Percentiles rank a stretch among this genome's conserved stretches.
These are phyloP conservation scores for Lojkania enalia DNA, from an alignment of 2,329 filamentous ascomycete species.

Conservation along the genomic window DNA sequence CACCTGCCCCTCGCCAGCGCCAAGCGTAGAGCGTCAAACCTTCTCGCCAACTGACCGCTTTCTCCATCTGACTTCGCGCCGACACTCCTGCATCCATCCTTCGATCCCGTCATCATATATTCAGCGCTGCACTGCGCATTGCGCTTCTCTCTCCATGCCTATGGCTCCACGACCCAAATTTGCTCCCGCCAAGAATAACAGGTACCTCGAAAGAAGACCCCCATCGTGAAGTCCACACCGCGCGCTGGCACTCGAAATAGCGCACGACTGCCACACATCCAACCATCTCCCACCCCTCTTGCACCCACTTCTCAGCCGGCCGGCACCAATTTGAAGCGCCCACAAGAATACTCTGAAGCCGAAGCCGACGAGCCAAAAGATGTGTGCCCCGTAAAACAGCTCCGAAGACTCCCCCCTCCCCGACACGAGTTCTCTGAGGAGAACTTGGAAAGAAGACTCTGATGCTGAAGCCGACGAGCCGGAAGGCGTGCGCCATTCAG, in stretches of 20 bases:
- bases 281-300: constrained; percentile 9
- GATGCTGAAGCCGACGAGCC: constrained; percentile 15
- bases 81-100: constrained; percentile 10
- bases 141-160: constrained; percentile 11
- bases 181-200: constrained; percentile 14
- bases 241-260: constrained; percentile 10
- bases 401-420: constrained; percentile 3
- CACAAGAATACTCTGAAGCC: constrained; percentile 11
- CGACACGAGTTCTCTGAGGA: constrained; percentile 7
- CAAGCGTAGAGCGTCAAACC: constrained; percentile 1
- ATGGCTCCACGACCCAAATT: constrained; percentile 13
- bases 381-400: constrained; percentile 10
- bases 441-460: constrained; percentile 13
- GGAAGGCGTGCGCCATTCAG: constrained; percentile 8
- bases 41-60: not conserved
- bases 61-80: constrained; percentile 8
- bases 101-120: constrained; percentile 13
- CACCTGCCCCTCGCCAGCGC: constrained; percentile 3
- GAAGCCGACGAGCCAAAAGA: constrained; percentile 11
- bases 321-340: constrained; percentile 8
- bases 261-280: constrained; percentile 9
- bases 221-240: constrained; percentile 11
- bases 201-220: constrained; percentile 5
- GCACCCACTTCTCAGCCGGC: constrained; percentile 10
- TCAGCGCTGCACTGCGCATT: constrained; percentile 13